Conservation (phyloP, 2,329 filamentous ascomycete species). For the Ophiobolus disseminans region DNA sequence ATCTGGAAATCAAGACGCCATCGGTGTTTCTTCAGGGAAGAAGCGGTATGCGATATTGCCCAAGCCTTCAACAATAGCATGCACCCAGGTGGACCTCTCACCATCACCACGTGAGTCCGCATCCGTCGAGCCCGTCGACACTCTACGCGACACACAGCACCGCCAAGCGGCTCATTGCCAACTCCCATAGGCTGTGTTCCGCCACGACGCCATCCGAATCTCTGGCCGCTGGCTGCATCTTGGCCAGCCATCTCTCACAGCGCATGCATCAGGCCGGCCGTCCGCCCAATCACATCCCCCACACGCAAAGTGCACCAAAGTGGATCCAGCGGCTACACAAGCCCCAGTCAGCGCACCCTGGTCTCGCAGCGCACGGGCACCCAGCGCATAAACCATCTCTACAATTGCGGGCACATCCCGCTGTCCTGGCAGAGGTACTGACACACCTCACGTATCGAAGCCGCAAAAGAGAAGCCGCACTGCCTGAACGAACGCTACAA, state of each 20-base stretch:
- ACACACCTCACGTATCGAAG: constrained; percentile 47
- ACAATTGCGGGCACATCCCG: constrained; percentile 40
- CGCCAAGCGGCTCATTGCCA: constrained; percentile 19
- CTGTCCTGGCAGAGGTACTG: constrained; percentile 37
- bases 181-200: constrained; percentile 23
- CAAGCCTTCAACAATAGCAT: constrained; percentile 10
- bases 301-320: constrained; percentile 8
- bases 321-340: constrained; percentile 35
- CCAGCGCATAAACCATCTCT: constrained; percentile 44
- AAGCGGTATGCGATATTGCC: constrained; percentile 17
- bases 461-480: constrained; percentile 21
- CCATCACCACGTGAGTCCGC: constrained; percentile 27
- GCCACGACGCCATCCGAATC: constrained; percentile 23
- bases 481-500: constrained; percentile 40
- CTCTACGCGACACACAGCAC: constrained; percentile 16
- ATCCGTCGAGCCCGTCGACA: constrained; percentile 11
- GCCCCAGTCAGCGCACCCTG: constrained; percentile 20
- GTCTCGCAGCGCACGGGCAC: constrained; percentile 12
- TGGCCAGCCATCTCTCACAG: constrained; percentile 21
- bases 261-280: constrained; percentile 31
- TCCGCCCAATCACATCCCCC: constrained; percentile 23
- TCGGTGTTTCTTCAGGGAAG: constrained; percentile 1
- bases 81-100: constrained; percentile 12
- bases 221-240: constrained; percentile 25
- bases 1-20: background rate